phyloP scores from a whole-genome alignment of 306 rosid genomes.

The Glycine soja region DNA sequence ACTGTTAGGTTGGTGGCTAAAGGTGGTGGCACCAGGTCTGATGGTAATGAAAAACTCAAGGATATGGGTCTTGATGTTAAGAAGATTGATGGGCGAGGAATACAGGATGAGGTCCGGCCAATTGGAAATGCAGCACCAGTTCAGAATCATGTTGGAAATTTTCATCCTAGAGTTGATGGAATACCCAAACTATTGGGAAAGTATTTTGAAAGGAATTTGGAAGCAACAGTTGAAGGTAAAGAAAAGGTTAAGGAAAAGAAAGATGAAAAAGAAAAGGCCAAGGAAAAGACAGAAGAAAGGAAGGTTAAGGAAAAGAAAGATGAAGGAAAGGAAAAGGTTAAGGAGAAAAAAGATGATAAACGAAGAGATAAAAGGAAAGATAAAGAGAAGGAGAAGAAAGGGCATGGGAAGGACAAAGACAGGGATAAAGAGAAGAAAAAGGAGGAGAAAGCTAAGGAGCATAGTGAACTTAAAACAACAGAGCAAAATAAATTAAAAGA shows the following conservation, averaged over 20 bases:
- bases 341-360: constrained; percentile 72
- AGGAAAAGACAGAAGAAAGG: constrained; percentile 71
- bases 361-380: constrained; percentile 70
- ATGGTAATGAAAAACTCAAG: constrained; percentile 58
- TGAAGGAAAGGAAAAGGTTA: constrained; percentile 62
- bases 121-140: constrained; percentile 56
- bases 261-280: constrained; percentile 61
- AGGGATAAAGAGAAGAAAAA: constrained; percentile 81
- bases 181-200: constrained; percentile 56
- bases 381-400: constrained; percentile 77
- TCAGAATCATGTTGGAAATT: constrained; percentile 52
- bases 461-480: constrained; percentile 44
- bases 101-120: constrained; percentile 46
- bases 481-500: constrained; percentile 61
- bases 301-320: constrained; percentile 71
- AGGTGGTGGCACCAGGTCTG: constrained; percentile 53
- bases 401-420: constrained; percentile 79
- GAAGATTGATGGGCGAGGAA: constrained; percentile 62
- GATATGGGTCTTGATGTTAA: constrained; percentile 59
- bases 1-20: constrained; percentile 63
- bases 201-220: constrained; percentile 51
- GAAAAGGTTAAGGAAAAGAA: constrained; percentile 72
- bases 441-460: constrained; percentile 57
- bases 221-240: constrained; percentile 56
- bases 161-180: constrained; percentile 65